Evolutionary conservation across 179 eudicot genomes (phyloP), one percentile per base, ranked within the genome.

Genomic region (Spinacia oleracea): DNA sequence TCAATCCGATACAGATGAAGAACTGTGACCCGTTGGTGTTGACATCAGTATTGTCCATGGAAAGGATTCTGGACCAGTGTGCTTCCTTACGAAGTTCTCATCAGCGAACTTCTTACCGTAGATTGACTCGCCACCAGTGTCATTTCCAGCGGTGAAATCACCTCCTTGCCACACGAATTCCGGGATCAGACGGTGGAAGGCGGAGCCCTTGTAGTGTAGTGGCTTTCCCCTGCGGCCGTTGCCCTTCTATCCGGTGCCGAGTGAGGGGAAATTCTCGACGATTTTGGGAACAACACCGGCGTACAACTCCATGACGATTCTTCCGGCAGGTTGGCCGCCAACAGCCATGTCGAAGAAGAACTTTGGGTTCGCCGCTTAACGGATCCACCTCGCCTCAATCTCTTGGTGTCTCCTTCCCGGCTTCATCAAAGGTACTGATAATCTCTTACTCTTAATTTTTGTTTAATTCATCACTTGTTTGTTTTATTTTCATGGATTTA

Each of bases 71-170:
- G 97, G 91, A 0, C 93, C 93, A n/a, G 97, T 92, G 84, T 93
- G 98, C 88, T 85, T 90, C 88, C 66, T 90, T 15, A 45, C 68
- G 86, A 93, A 92, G 65, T 93, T 93, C 87, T 93, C 98, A 55
- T 93, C 98, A 5, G 80, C 81, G 79, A 93, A 93, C 73, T 90
- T 89, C 0, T 82, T 18, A 0, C 97, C 98, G 83, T 93, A 92
- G 84, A 93, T 93, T 8, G 92, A 89, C 76, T 93, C 98, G 0
- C 98, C 98, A 1, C 98, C 98, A 25, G 97, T 93, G 29, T 97
- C 98, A 78, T 93, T 90, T 0, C 92, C 90, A 64, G 80, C 81
- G 77, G 98, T 93, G 89, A 93, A 93, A 9, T 93, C 98, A 1
- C 98, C 98, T 0, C 98, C 98, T 73, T 93, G 98, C 78, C 98